Base-by-base conservation (phyloP, 768 basidiomycete species). In the Pholiota microspora region DNA sequence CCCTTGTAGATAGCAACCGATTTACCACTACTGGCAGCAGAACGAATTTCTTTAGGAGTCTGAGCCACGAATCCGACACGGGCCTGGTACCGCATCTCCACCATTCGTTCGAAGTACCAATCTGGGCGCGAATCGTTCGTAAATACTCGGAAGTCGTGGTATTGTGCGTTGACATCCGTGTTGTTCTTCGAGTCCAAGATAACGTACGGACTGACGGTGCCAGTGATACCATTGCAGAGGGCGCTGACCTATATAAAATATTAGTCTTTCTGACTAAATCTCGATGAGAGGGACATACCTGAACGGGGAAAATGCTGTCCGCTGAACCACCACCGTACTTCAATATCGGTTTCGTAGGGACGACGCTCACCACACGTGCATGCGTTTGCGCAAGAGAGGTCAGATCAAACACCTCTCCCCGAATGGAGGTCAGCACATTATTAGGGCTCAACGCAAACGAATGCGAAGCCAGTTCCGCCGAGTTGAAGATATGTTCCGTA, bases 61-160 rank as follows among this genome's bases (percentile, higher is more conserved):
- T 83, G 88, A 0, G 94, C 96, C 48, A 96, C 65, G 67, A 95
- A 98, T 0, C 97, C 97, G 35, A 85, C 81, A 34, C 96, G 89
- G 62, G 84, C 84, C 50, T 84, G 87, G 77, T 88, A 97, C 6
- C 97, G 89, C 88, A 99, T 88, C 66, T 82, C 69, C 2, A 91
- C 89, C 97, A 99, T 98, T 55, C 77, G 78, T 73, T 98, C 89
- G 60, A 90, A 94, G 70, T 98, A 99, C 97, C 97, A 99, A 66
- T 99, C 97, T 0, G 97, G 96, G 7, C 97, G 84, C 0, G 89
- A 88, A 64, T 98, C 96, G 55, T 86, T 89, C 31, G 86, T 88
- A 66, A 78, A 86, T 0, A 86, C 87, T 15, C 96, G 89, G 83
- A 99, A 99, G 67, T 99, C 96, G 68, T 98, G 97, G 68, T 98